Conservation (phyloP, 2,329 filamentous ascomycete species). For the Chaetothyriales sp. region DNA sequence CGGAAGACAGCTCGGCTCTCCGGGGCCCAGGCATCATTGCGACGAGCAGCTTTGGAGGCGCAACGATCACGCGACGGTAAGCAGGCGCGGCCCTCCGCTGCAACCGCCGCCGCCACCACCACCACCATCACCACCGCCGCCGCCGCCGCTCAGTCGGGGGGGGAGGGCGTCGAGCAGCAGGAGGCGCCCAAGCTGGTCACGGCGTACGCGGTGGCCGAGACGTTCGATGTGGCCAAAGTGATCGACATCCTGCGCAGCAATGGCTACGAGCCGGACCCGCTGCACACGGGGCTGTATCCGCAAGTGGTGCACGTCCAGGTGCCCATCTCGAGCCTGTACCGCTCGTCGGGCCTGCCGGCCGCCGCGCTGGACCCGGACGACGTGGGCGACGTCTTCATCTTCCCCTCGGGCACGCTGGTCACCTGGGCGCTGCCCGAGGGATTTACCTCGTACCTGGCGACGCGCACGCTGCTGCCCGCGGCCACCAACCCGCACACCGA, state of each 20-base stretch:
- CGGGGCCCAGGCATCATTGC: conserved; percentile 58
- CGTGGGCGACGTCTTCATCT: conserved; percentile 82
- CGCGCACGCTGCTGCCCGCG: conserved; percentile 59
- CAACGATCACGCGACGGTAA: conserved; percentile 47
- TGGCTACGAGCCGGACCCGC: conserved; percentile 51
- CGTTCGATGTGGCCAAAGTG: conserved; percentile 48
- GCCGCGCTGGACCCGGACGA: conserved; percentile 30
- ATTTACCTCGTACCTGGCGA: conserved; percentile 55
- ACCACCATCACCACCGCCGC: too few species aligned
- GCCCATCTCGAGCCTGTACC: conserved; percentile 32
- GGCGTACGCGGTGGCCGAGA: conserved; percentile 55
- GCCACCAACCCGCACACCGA: conserved; percentile 60
- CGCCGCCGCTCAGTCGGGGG: conserved; percentile 20
- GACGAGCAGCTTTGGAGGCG: conserved; percentile 74
- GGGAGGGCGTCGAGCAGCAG: conserved; percentile 26
- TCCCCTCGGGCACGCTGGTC: conserved; percentile 85
- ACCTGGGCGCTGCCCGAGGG: conserved; percentile 76
- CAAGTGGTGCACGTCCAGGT: conserved; percentile 51
- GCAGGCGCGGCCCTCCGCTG: conserved; percentile 22
- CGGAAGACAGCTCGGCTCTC: conserved; percentile 38
- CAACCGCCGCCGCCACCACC: background rate
- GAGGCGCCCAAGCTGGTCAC: conserved; percentile 37
- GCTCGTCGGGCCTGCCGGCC: conserved; percentile 29
- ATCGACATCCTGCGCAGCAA: conserved; percentile 42
- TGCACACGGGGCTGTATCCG: conserved; percentile 47